Evolutionary conservation across 2,329 filamentous ascomycete genomes (phyloP).

Genomic region (Harringtonia lauricola): DNA sequence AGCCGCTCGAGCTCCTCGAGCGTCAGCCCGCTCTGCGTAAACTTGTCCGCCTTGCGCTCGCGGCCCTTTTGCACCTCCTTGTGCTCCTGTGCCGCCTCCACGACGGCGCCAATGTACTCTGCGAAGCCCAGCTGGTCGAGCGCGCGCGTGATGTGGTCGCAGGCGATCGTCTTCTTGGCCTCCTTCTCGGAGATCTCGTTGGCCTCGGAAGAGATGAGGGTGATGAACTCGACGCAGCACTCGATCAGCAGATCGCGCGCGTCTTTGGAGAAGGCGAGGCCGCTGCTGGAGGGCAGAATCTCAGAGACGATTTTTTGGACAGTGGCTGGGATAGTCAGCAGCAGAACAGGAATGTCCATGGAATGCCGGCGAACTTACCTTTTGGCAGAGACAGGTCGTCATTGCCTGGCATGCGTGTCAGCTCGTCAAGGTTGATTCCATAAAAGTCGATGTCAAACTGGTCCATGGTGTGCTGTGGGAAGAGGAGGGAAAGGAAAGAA

Average conservation of each 20-base stretch:
- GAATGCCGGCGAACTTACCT: slow-evolving; percentile 38
- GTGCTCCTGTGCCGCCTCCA: slow-evolving; percentile 80
- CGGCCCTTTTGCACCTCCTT: slow-evolving; percentile 88
- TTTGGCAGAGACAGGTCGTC: slow-evolving; percentile 56
- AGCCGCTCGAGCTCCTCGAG: slow-evolving; percentile 81
- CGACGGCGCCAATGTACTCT: slow-evolving; percentile 81
- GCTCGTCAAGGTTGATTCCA: slow-evolving; percentile 9
- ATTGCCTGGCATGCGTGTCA: slow-evolving; percentile 36
- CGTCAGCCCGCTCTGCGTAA: slow-evolving; percentile 85
- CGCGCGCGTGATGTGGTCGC: slow-evolving; percentile 93
- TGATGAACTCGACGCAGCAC: slow-evolving; percentile 99
- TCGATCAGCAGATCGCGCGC: slow-evolving; percentile 92
- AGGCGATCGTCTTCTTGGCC: slow-evolving; percentile 97
- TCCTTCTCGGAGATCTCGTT: slow-evolving; percentile 99
- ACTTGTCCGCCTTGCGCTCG: slow-evolving; percentile 95
- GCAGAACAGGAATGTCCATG: not conserved
- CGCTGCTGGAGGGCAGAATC: slow-evolving; percentile 66
- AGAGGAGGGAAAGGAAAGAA: not conserved
- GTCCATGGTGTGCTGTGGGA: not conserved
- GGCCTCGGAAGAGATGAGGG: slow-evolving; percentile 92
- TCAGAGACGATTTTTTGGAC: slow-evolving; percentile 87
- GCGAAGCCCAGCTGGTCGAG: slow-evolving; percentile 85
- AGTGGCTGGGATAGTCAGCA: slow-evolving; percentile 34
- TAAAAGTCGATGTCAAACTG: not conserved
- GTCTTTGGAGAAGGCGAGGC: slow-evolving; percentile 86